Conservation (phyloP, 2,329 filamentous ascomycete genomes). For the Curvularia lunata region DNA sequence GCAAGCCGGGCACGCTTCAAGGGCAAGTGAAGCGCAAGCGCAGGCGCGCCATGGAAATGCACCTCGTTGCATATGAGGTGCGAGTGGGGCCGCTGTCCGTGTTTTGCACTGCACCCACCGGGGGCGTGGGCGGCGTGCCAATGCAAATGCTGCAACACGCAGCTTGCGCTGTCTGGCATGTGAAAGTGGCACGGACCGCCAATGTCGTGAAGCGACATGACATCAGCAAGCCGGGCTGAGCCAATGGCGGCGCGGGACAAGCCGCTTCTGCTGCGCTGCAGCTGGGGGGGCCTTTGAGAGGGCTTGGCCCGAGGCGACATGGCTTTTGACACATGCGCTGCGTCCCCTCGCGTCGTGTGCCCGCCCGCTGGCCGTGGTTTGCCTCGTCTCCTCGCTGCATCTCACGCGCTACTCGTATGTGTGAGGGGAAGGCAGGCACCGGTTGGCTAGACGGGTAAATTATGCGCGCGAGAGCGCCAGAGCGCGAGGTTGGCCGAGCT, state of each 20-base stretch:
- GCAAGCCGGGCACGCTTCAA: conserved; percentile 5
- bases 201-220: conserved; percentile 6
- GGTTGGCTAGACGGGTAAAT: conserved; percentile 1
- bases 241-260: conserved; percentile 1
- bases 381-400: not conserved
- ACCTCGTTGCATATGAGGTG: conserved; percentile 6
- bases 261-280: too few relatives aligned
- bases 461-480: not conserved
- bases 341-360: not conserved
- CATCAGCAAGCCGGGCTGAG: conserved; percentile 16
- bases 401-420: not conserved
- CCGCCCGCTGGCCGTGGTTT: not conserved
- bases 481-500: not conserved
- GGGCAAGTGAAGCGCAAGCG: conserved; percentile 21
- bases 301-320: too few relatives aligned
- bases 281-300: not conserved
- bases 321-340: not conserved
- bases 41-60: not conserved
- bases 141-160: conserved; percentile 1
- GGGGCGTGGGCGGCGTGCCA: not conserved
- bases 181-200: conserved; percentile 16
- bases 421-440: not conserved
- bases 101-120: not conserved
- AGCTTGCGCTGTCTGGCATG: conserved; percentile 10
- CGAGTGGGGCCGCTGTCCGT: conserved; percentile 25